phyloP scores from a whole-genome alignment of 495 filamentous ascomycete species.

The Tuber brumale region DNA sequence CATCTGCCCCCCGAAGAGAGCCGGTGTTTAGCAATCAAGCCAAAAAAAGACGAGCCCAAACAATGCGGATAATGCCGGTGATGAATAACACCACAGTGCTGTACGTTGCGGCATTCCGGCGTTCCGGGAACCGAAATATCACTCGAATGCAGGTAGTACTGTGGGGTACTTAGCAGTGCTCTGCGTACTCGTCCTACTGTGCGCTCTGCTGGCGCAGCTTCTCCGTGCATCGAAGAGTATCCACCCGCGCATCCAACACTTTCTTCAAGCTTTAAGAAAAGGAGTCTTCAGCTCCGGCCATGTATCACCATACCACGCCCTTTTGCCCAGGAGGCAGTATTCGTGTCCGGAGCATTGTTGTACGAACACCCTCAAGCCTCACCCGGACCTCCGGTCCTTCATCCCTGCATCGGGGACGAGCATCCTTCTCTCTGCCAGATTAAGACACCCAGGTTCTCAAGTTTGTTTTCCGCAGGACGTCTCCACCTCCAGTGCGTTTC shows the following conservation, averaged over 20 bases:
- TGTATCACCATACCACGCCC: neutral
- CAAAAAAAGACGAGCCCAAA: neutral
- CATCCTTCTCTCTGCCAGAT: neutral
- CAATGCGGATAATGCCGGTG: neutral
- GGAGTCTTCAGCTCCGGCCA: neutral
- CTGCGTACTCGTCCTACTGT: neutral
- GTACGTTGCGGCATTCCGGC: neutral
- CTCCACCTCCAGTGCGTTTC: neutral
- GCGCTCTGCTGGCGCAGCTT: neutral
- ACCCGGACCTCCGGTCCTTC: neutral
- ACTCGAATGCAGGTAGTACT: neutral
- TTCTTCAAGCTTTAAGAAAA: neutral
- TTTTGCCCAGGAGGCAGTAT: neutral
- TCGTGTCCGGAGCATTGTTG: neutral
- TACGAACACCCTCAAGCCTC: neutral
- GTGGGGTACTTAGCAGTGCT: neutral
- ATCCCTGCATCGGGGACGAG: neutral
- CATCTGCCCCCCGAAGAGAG: neutral
- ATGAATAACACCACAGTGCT: neutral
- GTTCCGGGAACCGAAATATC: neutral
- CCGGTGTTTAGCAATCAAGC: neutral
- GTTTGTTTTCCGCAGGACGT: neutral
- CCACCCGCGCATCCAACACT: neutral
- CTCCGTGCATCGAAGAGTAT: neutral
- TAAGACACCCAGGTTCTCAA: neutral